Base-by-base conservation (phyloP, 495 filamentous ascomycete genomes). In the Trichoderma gamsii region DNA sequence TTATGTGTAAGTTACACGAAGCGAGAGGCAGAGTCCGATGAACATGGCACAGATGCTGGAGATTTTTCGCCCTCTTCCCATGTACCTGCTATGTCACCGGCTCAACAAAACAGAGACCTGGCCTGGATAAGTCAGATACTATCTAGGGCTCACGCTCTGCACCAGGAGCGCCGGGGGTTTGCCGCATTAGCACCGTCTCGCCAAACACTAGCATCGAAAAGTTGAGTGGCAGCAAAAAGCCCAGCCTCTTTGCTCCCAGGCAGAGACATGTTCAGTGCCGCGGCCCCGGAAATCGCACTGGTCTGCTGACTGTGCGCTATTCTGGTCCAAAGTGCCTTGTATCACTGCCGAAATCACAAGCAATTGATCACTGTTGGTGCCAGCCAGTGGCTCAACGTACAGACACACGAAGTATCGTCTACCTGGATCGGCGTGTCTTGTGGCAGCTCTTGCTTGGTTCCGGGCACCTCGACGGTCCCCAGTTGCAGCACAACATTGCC, bases 401-500 rank as follows among this genome's bases (percentile, higher is more conserved):
- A 44, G 43, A 12, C n/a, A 52, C 49, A 13, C 29, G 32, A 38
- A 7, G 35, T 56, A 25, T n/a, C 16, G n/a, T n/a, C 51, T 61
- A 32, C 56, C 11, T 61, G 25, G 56, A 61, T 32, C 51, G 21
- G n/a, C 15, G 13, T 49, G 44, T 16, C 15, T n/a, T 13, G 44
- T 49, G 44, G 44, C 44, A 15, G 44, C 44, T 16, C 4, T 11
- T 61, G 49, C 18, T 52, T 23, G 18, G 8, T 52, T n/a, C 18
- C 16, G 21, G 3, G 21, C 7, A n/a, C 18, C 8, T 9, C 8
- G 3, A 21, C 21, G 5, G 16, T 9, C 49, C 21, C 49, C 56
- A 29, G 56, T 32, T 13, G 56, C 56, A 61, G 56, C 56, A 61
- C 56, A 61, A 61, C 56, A 61, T 32, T 61, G 56, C 56, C 56